Evolutionary conservation across 176 grass and related monocot genomes (phyloP).

Genomic region (Cenchrus purpureus): DNA sequence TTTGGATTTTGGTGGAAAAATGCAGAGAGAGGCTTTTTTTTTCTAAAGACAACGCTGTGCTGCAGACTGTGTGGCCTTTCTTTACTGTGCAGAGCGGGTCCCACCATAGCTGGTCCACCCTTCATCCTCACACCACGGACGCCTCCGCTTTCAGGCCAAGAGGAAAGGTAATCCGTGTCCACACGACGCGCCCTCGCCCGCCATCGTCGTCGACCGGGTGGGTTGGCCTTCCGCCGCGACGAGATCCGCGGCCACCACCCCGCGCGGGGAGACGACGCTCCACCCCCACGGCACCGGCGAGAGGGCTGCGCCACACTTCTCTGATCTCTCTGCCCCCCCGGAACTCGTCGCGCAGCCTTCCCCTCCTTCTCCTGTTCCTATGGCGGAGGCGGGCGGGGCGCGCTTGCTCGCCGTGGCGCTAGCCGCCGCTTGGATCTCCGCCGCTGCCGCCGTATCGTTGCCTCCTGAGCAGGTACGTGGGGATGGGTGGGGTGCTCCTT

Average conservation of each 20-base stretch:
- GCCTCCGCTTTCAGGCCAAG: too few species aligned
- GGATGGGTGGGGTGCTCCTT: neutral
- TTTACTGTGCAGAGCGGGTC: too few species aligned
- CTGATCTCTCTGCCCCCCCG: neutral
- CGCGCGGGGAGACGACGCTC: neutral
- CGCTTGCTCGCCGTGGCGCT: slow-evolving; percentile 36
- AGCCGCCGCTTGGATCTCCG: slow-evolving; percentile 26
- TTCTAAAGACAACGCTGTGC: too few species aligned
- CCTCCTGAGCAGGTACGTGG: slow-evolving; percentile 19
- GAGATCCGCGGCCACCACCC: neutral
- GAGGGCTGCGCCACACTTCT: neutral
- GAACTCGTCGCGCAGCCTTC: neutral
- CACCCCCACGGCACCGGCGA: neutral
- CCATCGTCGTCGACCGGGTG: neutral
- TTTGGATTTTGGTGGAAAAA: too few species aligned
- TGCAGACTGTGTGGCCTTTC: too few species aligned
- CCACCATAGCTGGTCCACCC: too few species aligned
- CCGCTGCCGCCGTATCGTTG: neutral
- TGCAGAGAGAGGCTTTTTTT: too few species aligned
- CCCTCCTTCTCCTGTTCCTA: neutral
- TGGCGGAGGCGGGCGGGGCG: neutral
- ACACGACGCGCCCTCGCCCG: too few species aligned
- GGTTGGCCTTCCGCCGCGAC: neutral
- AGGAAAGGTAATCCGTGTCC: too few species aligned
- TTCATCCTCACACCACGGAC: too few species aligned